These are phyloP conservation scores for Nowakowskiella sp. DNA, from an alignment of 192 early-diverging fungal genomes.

Conservation along the genomic window DNA sequence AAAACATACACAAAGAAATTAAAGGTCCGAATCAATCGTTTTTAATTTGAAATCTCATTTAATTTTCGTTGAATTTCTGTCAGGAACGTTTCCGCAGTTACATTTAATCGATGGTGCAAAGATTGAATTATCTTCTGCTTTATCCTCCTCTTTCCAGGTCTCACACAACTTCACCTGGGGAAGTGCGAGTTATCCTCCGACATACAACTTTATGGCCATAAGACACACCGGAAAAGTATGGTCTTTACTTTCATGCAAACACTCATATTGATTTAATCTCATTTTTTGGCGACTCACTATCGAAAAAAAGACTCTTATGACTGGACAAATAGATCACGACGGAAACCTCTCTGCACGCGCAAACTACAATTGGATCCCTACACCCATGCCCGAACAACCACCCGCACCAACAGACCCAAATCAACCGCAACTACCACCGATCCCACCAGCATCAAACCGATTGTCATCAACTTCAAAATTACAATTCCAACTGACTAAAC, in stretches of 20 bases:
- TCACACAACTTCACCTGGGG: constrained; percentile 88
- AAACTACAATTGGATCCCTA: constrained; percentile 73
- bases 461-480: constrained; percentile 34
- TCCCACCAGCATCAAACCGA: constrained; percentile 21
- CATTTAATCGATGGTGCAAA: constrained; percentile 91
- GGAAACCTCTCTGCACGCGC: constrained; percentile 74
- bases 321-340: constrained; percentile 90
- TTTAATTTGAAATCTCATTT: not conserved
- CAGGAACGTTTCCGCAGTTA: constrained; percentile 74
- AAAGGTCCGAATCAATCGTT: constrained; percentile 49
- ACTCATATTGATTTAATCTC: not conserved
- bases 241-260: not conserved
- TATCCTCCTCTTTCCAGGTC: constrained; percentile 91
- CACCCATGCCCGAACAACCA: constrained; percentile 6
- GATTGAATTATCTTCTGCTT: constrained; percentile 85
- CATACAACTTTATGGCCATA: constrained; percentile 87
- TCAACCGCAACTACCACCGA: constrained; percentile 5
- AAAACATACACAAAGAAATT: constrained; percentile 70
- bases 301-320: not conserved
- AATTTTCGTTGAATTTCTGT: not conserved
- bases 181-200: constrained; percentile 60
- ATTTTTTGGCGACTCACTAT: constrained; percentile 3
- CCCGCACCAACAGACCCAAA: constrained; percentile 17
- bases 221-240: constrained; percentile 69
- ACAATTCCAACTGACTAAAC: constrained; percentile 51